phyloP scores from a whole-genome alignment of 2,329 filamentous ascomycete genomes.

The Plenodomus tracheiphilus region DNA sequence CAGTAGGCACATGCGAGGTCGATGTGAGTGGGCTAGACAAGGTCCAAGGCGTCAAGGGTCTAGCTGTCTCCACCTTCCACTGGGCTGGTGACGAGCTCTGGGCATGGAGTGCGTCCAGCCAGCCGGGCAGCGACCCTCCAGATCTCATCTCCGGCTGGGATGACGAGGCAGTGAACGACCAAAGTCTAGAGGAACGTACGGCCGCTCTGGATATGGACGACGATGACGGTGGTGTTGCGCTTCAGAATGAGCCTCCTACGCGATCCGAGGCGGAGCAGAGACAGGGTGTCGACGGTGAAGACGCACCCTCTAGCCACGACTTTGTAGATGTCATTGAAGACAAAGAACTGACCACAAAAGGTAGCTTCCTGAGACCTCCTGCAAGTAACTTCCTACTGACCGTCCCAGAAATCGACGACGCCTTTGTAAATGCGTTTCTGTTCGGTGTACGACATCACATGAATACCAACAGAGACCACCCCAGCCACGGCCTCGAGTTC shows the following conservation, averaged over 20 bases:
- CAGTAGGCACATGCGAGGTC: conserved; percentile 67
- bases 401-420: conserved; percentile 64
- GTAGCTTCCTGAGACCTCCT: conserved; percentile 33
- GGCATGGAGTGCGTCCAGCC: conserved; percentile 61
- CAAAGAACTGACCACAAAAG: conserved; percentile 60
- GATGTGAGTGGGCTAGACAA: conserved; percentile 60
- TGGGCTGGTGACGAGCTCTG: conserved; percentile 73
- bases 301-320: conserved; percentile 36
- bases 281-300: conserved; percentile 39
- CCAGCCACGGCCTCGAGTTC: conserved; percentile 61
- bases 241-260: conserved; percentile 36
- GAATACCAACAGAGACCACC: conserved; percentile 55
- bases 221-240: conserved; percentile 53
- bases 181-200: conserved; percentile 44
- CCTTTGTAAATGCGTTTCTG: conserved; percentile 66
- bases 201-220: conserved; percentile 48
- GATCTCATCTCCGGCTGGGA: conserved; percentile 58
- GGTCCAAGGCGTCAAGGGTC: conserved; percentile 64
- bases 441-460: conserved; percentile 65
- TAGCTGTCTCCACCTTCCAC: conserved; percentile 67
- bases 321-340: conserved; percentile 48
- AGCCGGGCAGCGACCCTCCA: conserved; percentile 57
- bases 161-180: conserved; percentile 37
- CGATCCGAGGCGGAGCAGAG: conserved; percentile 38
- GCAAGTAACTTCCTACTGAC: conserved; percentile 5